These are phyloP conservation scores for Penicillium sp. DNA, from an alignment of 2,329 filamentous ascomycete genomes.

Conservation along the genomic window DNA sequence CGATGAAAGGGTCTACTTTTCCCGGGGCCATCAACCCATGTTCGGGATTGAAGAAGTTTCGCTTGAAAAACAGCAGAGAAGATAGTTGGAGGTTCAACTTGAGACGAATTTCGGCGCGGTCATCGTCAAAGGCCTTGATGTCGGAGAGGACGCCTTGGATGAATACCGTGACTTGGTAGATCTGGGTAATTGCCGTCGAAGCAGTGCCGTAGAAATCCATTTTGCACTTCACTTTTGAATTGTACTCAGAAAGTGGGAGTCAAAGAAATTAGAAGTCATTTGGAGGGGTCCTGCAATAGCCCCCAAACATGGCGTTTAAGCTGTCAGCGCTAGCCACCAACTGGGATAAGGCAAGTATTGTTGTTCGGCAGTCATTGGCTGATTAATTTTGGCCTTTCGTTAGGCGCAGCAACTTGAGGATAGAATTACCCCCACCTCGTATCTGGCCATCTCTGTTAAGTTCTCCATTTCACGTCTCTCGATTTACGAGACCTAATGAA, in stretches of 20 bases:
- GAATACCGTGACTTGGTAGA: conserved; percentile 39
- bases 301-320: conserved; percentile 4
- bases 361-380: conserved; percentile 6
- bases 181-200: conserved; percentile 35
- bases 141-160: conserved; percentile 40
- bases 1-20: conserved; percentile 28
- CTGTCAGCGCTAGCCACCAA: conserved; percentile 12
- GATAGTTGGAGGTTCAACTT: conserved; percentile 36
- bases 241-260: not conserved
- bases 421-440: not conserved
- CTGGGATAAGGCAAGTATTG: conserved; percentile 9
- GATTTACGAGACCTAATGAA: not conserved
- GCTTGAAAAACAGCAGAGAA: conserved; percentile 35
- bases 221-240: not conserved
- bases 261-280: not conserved
- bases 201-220: conserved; percentile 41
- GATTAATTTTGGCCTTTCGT: not conserved
- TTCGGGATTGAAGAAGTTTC: conserved; percentile 32
- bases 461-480: not conserved
- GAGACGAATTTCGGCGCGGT: conserved; percentile 33
- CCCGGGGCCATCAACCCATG: conserved; percentile 35
- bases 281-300: not conserved
- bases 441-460: not conserved
- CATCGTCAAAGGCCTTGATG: conserved; percentile 36
- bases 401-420: not conserved